A percentile compares a stretch with the other conserved stretches of the same genome.
Evolutionary conservation across 768 basidiomycete species (phyloP).

Genomic region (Lyophyllum semitale): DNA sequence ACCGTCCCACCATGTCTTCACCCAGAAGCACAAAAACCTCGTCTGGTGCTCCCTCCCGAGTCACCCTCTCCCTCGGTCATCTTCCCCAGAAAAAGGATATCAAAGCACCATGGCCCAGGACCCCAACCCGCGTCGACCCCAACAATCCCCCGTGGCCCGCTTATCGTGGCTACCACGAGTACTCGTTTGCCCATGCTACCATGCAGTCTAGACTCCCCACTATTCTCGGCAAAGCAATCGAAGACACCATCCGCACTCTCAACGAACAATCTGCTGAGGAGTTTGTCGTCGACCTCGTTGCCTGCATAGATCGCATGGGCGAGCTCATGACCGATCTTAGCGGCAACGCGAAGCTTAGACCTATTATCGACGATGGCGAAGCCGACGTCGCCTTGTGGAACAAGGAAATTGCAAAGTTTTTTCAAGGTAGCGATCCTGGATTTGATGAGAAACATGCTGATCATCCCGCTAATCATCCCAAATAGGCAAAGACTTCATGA

Average conservation of each 20-base stretch:
- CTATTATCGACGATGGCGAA: constrained; percentile 88
- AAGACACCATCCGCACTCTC: constrained; percentile 85
- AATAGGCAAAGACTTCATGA: constrained; percentile 88
- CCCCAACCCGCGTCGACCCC: constrained; percentile 77
- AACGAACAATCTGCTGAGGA: constrained; percentile 87
- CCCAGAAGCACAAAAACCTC: constrained; percentile 11
- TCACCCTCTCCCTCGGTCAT: constrained; percentile 75
- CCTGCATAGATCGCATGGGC: constrained; percentile 89
- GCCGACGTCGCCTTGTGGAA: constrained; percentile 96
- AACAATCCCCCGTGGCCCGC: constrained; percentile 87
- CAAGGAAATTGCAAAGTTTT: constrained; percentile 94
- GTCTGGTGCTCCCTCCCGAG: constrained; percentile 51
- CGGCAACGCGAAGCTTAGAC: constrained; percentile 79
- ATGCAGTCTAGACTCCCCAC: constrained; percentile 97
- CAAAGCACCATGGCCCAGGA: constrained; percentile 72
- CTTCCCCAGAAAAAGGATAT: constrained; percentile 74
- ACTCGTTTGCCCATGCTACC: constrained; percentile 87
- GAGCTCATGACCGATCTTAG: constrained; percentile 86
- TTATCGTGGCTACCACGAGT: constrained; percentile 79
- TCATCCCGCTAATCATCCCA: constrained; percentile 4
- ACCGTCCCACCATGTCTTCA: constrained; percentile 12
- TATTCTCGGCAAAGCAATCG: constrained; percentile 94
- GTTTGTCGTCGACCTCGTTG: constrained; percentile 77
- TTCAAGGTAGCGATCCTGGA: constrained; percentile 61
- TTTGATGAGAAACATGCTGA: not conserved